These are phyloP conservation scores for Fusarium haematococcum DNA, from an alignment of 2,329 filamentous ascomycete species.

Conservation along the genomic window DNA sequence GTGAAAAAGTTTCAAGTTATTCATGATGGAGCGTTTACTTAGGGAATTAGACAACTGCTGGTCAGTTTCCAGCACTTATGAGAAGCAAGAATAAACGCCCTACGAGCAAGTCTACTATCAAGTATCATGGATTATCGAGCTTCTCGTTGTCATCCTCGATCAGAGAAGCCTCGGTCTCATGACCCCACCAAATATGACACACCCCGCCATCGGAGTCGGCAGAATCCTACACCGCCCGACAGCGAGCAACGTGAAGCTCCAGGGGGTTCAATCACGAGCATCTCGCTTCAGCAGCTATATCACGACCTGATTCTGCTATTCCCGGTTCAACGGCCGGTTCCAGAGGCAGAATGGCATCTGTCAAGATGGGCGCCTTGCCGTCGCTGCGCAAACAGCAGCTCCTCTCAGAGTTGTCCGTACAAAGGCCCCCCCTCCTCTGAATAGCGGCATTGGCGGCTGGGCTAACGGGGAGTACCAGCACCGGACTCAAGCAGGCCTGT, in stretches of 20 bases:
- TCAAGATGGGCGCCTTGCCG: slow-evolving; percentile 60
- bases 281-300: neutral
- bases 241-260: neutral
- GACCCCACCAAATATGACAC: neutral
- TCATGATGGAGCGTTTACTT: slow-evolving; percentile 27
- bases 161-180: neutral
- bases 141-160: neutral
- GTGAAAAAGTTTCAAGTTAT: slow-evolving; percentile 13
- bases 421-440: slow-evolving; percentile 4
- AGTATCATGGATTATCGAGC: neutral
- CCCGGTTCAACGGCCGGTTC: neutral
- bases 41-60: slow-evolving; percentile 34
- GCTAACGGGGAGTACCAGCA: slow-evolving; percentile 61
- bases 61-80: slow-evolving; percentile 20
- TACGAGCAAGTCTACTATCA: neutral
- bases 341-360: slow-evolving; percentile 54
- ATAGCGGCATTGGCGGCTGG: neutral
- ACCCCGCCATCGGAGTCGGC: slow-evolving; percentile 1
- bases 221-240: slow-evolving; percentile 39
- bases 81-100: slow-evolving; percentile 2
- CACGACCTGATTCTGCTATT: neutral
- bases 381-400: slow-evolving; percentile 80
- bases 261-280: neutral
- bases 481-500: slow-evolving; percentile 83
- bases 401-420: slow-evolving; percentile 81